phyloP scores from a whole-genome alignment of 306 rosid genomes.

The Vigna radiata region DNA sequence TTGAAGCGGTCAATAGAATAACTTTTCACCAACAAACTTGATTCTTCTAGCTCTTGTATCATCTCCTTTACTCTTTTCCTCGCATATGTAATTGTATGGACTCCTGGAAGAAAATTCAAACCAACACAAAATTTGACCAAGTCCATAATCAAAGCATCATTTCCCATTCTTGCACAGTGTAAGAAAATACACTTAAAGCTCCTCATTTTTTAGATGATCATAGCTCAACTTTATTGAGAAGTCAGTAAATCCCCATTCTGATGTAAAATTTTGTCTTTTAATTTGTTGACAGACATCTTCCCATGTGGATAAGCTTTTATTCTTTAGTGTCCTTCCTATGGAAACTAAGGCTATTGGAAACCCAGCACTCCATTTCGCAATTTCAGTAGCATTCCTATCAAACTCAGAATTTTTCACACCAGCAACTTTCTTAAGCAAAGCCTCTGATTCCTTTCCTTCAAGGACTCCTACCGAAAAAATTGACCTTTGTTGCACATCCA shows the following conservation, averaged over 20 bases:
- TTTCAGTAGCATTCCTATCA: background rate
- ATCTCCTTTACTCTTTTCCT: background rate
- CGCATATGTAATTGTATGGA: constrained; percentile 6
- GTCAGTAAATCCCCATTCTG: background rate
- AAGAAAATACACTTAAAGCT: background rate
- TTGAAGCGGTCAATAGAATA: constrained; percentile 1
- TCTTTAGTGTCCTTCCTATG: background rate
- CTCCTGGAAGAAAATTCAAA: constrained; percentile 7
- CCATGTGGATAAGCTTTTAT: background rate
- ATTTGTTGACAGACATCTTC: no score
- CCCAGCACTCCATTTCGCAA: constrained; percentile 10
- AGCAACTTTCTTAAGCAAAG: constrained; percentile 7
- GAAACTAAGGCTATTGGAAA: constrained; percentile 29
- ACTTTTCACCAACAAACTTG: constrained; percentile 1
- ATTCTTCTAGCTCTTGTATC: constrained; percentile 9
- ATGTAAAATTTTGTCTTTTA: no score
- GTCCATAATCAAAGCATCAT: constrained; percentile 18
- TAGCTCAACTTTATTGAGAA: constrained; percentile 28
- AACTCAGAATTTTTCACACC: background rate
- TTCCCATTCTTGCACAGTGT: constrained; percentile 33
- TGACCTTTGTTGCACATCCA: constrained; percentile 10
- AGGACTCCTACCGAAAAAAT: background rate
- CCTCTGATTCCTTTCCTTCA: background rate
- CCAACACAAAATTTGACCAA: constrained; percentile 33
- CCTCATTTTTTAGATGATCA: constrained; percentile 28